Base-by-base conservation (phyloP, 352 stramenopile species). In the Phytophthora megakarya region DNA sequence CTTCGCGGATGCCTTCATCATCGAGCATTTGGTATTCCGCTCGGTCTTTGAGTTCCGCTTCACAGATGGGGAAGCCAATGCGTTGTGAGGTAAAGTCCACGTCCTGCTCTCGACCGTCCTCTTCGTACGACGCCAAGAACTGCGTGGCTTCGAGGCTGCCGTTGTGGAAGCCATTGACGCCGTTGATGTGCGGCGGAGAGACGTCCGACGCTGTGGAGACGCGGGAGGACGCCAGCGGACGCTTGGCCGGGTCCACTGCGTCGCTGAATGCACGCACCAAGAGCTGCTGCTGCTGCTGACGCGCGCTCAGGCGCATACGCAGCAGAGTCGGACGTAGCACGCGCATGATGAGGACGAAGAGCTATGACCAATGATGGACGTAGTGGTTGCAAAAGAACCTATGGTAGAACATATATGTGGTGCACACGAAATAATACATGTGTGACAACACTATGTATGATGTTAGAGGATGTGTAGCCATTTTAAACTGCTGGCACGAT, bases 41-140 rank as follows among this genome's bases (percentile, higher is more conserved):
- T 11, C 69, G 67, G 25, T 92, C 78, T 44, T 80, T 68, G 8
- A 71, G 73, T 19, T 78, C 70, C 9, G 52, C 35, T 5, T 78
- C 70, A 15, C 65, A 72, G 19, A 85, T 73, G 18, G 84, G 79
- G 57, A 89, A 92, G 16, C 86, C 86, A 26, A 95, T 88, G 28
- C 86, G 84, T 35, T 85, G 81, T 32, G 83, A 73, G 16, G 78
- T 90, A 61, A 88, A 92, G 15, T 87, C 75, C 5, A 91, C 65
- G 67, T 93, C 84, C 23, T 63, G 53, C 6, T 61, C 60, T 19
- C 67, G 51, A 23, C 75, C 66, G 18, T 80, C 64, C 12, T 61
- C 67, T 6, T 67, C 19, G 18, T 80, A 65, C 19, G 52, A 68
- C 11, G 69, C 51, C 42, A 85, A 25, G 25, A 77, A 59, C 30